A percentile compares a stretch with the other conserved stretches of the same genome.
Conservation (phyloP, 2,329 filamentous ascomycete species). For the Ceratocystis papillata region DNA sequence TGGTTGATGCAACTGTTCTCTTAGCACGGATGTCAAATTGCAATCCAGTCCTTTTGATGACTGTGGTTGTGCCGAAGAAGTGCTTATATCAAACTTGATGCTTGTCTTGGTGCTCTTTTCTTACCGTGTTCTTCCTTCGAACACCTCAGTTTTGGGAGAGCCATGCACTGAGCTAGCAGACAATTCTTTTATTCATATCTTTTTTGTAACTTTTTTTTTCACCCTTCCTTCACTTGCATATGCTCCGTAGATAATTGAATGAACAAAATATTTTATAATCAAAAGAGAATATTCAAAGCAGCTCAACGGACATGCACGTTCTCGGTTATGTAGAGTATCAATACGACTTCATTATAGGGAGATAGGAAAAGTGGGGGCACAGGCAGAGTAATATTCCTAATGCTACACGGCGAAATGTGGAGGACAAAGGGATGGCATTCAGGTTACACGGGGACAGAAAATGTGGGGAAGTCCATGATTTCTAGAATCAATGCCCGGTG, state of each 20-base stretch:
- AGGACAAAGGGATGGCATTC: constrained; percentile 10
- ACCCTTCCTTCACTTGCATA: too few species aligned
- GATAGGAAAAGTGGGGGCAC: neutral
- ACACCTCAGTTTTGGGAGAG: neutral
- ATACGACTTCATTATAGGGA: constrained; percentile 1
- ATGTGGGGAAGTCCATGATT: neutral
- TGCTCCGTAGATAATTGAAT: neutral
- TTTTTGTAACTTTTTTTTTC: too few species aligned
- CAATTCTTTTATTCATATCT: constrained; percentile 6
- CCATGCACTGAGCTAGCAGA: constrained; percentile 13
- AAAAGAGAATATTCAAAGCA: neutral
- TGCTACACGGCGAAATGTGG: constrained; percentile 1
- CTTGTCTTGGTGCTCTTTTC: constrained; percentile 15
- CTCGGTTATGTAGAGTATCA: neutral
- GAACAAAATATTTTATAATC: neutral
- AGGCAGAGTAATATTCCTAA: neutral
- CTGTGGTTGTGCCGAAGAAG: constrained; percentile 98
- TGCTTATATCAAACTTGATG: constrained; percentile 61
- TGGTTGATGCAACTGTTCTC: constrained; percentile 17
- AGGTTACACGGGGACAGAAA: neutral
- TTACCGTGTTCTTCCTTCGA: neutral
- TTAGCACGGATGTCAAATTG: constrained; percentile 99
- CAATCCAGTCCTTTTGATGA: constrained; percentile 73
- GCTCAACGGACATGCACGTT: too few species aligned
- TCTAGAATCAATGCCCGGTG: neutral